Evolutionary conservation across 192 early-diverging fungal genomes (phyloP).

Genomic region (Gryganskiella cystojenkinii): DNA sequence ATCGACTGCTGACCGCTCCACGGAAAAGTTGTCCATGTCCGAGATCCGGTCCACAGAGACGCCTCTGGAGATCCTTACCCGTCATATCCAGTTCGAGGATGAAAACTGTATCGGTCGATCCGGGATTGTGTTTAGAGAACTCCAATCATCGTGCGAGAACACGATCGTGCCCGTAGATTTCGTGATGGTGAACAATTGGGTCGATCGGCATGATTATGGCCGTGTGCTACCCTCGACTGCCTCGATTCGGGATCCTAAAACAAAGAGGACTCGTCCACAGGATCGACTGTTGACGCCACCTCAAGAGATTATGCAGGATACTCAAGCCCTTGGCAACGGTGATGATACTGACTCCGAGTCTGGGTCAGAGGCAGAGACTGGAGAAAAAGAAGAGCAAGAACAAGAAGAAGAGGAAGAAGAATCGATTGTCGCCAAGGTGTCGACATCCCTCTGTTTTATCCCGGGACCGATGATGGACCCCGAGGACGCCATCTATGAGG

Average conservation of each 20-base stretch:
- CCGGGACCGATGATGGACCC: constrained; percentile 32
- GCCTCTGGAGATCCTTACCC: constrained; percentile 21
- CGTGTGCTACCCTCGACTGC: background rate
- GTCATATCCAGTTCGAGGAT: constrained; percentile 31
- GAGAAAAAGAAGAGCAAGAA: background rate
- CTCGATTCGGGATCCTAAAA: background rate
- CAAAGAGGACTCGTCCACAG: background rate
- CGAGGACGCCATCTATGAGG: constrained; percentile 30
- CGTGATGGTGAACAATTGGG: constrained; percentile 27
- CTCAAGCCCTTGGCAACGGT: background rate
- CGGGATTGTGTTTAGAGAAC: constrained; percentile 11
- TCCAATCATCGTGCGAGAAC: constrained; percentile 15
- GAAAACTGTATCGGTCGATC: constrained; percentile 22
- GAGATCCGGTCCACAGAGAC: constrained; percentile 11
- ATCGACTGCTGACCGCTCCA: background rate
- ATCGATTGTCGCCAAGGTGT: constrained; percentile 11
- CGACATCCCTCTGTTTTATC: constrained; percentile 22
- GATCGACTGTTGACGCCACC: no score
- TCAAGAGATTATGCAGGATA: background rate
- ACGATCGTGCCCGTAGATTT: constrained; percentile 28
- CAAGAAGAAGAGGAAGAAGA: background rate
- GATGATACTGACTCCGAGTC: background rate
- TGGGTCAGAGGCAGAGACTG: background rate
- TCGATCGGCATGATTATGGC: constrained; percentile 21
- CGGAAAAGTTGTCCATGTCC: background rate